Percentiles rank a stretch among this genome's conserved stretches.
Evolutionary conservation across 2,329 filamentous ascomycete species (phyloP).

Genomic region (Dactylella cylindrospora): DNA sequence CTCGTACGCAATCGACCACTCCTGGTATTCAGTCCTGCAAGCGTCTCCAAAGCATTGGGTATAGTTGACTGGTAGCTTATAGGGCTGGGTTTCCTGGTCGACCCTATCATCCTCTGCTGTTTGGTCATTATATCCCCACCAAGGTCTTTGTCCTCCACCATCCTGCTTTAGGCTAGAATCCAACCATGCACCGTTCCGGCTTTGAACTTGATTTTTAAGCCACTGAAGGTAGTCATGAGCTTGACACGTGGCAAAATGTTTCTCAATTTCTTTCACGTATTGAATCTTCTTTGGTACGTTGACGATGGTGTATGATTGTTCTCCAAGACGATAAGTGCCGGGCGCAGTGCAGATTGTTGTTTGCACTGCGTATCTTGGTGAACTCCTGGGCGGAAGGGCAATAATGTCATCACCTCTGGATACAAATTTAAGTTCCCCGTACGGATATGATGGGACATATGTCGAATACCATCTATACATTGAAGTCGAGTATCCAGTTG

Average conservation of each 20-base stretch:
- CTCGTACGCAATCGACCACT: conserved; percentile 24
- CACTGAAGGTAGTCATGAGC: conserved; percentile 29
- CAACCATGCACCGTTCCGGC: no score
- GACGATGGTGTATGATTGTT: conserved; percentile 7
- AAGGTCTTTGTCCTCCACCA: background rate
- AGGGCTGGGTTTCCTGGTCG: background rate
- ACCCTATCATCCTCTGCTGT: no score
- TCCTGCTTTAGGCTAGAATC: no score
- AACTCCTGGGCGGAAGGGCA: conserved; percentile 6
- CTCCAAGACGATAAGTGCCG: background rate
- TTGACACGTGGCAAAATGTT: conserved; percentile 12
- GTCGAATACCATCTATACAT: conserved; percentile 39
- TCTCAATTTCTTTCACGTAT: conserved; percentile 9
- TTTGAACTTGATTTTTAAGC: conserved; percentile 2
- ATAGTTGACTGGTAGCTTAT: conserved; percentile 6
- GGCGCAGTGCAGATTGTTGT: conserved; percentile 11
- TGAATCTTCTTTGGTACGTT: conserved; percentile 9
- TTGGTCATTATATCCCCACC: background rate
- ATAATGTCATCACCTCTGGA: conserved; percentile 25
- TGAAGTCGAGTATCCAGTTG: conserved; percentile 21
- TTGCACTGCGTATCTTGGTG: conserved; percentile 13
- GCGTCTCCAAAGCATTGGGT: conserved; percentile 6
- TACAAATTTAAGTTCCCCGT: conserved; percentile 14
- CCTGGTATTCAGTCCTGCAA: conserved; percentile 12
- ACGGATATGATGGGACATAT: conserved; percentile 9